A percentile compares a stretch with the other conserved stretches of the same genome.
Conservation (phyloP, 106 monocot species). For the Narthecium ossifragum region DNA sequence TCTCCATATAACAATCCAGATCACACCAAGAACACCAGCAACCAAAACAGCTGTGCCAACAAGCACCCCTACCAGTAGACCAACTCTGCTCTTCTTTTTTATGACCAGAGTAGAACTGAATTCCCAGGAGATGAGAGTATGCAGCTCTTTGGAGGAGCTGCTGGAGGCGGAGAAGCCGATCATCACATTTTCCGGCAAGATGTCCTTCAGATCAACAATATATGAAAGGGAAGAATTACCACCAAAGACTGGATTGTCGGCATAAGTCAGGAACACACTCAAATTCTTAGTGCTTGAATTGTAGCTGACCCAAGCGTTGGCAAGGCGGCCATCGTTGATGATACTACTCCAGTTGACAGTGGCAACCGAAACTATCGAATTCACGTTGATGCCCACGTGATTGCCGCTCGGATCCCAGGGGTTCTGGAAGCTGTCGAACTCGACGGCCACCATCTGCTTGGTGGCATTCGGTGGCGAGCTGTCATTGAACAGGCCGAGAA, state of each 20-base stretch:
- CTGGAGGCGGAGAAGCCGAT: constrained; percentile 23
- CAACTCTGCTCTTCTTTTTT: not conserved
- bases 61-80: no score
- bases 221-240: not conserved
- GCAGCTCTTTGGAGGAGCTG: constrained; percentile 1
- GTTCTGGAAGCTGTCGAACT: constrained; percentile 26
- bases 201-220: constrained; percentile 7
- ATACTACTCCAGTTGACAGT: not conserved
- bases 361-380: constrained; percentile 12
- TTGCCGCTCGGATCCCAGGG: constrained; percentile 8
- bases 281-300: not conserved
- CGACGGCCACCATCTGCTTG: constrained; percentile 18
- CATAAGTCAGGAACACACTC: not conserved
- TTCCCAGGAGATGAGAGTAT: constrained; percentile 14
- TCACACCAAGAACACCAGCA: no score
- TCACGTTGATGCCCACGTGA: constrained; percentile 31
- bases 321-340: not conserved
- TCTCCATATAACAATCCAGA: no score
- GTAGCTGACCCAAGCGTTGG: constrained; percentile 14
- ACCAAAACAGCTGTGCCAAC: no score
- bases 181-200: constrained; percentile 5
- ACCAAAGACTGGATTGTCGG: no score
- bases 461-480: not conserved
- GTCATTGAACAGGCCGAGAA: constrained; percentile 21
- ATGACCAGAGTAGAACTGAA: constrained; percentile 9